These are phyloP conservation scores for Metschnikowia colocasiae DNA, from an alignment of 805 yeast species.

Conservation along the genomic window DNA sequence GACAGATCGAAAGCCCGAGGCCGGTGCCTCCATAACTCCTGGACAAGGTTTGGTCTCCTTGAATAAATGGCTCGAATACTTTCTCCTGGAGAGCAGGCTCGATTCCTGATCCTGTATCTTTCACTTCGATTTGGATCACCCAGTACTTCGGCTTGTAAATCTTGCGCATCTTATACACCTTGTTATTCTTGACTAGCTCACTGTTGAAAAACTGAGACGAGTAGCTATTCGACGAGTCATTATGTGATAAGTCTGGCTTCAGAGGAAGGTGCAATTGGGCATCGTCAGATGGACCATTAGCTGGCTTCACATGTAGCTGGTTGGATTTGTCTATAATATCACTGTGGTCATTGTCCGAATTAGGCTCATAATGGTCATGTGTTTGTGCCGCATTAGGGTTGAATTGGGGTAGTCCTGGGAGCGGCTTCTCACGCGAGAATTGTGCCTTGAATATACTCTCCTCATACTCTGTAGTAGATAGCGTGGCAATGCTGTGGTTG, in stretches of 20 bases:
- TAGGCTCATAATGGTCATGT: not conserved
- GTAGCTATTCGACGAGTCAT: not conserved
- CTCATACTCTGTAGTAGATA: slow-evolving; percentile 39
- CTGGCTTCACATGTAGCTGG: not conserved
- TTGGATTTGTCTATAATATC: not conserved
- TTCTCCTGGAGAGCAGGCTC: slow-evolving; percentile 74
- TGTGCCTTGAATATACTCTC: slow-evolving; percentile 36
- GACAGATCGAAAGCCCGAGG: slow-evolving; percentile 81
- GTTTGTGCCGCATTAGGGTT: not conserved
- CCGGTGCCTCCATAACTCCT: slow-evolving; percentile 96
- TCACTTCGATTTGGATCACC: slow-evolving; percentile 68
- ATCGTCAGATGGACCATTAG: not conserved
- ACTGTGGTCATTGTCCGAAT: not conserved
- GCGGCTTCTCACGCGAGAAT: slow-evolving; percentile 22
- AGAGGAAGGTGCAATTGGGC: not conserved
- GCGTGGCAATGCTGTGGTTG: slow-evolving; percentile 27
- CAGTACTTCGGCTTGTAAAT: slow-evolving; percentile 42
- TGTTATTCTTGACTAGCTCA: slow-evolving; percentile 35
- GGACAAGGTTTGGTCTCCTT: slow-evolving; percentile 92
- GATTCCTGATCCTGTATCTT: slow-evolving; percentile 94
- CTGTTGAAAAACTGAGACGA: slow-evolving; percentile 14
- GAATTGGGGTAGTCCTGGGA: slow-evolving; percentile 12
- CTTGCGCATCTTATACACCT: slow-evolving; percentile 32
- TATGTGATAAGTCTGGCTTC: slow-evolving; percentile 2
- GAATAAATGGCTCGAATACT: slow-evolving; percentile 94